Conservation (phyloP, 1,139 yeast genomes). For the Saccharomyces hybrid region DNA sequence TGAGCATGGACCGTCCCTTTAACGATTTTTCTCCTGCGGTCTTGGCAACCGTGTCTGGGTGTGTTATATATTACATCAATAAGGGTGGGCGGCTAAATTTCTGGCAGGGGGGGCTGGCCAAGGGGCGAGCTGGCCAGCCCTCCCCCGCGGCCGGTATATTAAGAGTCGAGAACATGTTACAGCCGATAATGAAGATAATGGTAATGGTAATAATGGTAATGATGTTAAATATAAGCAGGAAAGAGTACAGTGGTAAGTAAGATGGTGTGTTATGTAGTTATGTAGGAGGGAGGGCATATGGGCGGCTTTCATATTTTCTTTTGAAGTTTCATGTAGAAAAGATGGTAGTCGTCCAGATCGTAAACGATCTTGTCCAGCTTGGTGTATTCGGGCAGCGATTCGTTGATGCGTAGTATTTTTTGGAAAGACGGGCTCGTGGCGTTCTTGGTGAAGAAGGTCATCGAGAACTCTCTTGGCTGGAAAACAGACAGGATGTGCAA, state of each 20-base stretch:
- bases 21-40: not conserved
- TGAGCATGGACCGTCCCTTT: not conserved
- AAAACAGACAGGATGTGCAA: constrained; percentile 55
- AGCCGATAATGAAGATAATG: not conserved
- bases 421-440: constrained; percentile 33
- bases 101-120: not conserved
- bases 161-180: not conserved
- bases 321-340: constrained; percentile 36
- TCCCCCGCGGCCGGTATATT: not conserved
- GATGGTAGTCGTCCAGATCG: constrained; percentile 54
- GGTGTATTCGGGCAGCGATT: constrained; percentile 46
- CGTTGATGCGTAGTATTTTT: constrained; percentile 29
- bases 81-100: not conserved
- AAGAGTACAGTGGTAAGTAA: not conserved
- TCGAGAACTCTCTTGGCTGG: constrained; percentile 68
- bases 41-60: not conserved
- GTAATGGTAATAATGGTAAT: not conserved
- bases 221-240: not conserved
- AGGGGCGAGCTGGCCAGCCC: not conserved
- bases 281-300: not conserved
- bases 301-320: not conserved
- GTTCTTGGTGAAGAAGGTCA: constrained; percentile 46
- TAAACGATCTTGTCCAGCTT: constrained; percentile 63
- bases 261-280: not conserved
- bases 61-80: constrained; percentile 1